These are phyloP conservation scores for Fusarium nodosum DNA, from an alignment of 2,329 filamentous ascomycete species.

Conservation along the genomic window DNA sequence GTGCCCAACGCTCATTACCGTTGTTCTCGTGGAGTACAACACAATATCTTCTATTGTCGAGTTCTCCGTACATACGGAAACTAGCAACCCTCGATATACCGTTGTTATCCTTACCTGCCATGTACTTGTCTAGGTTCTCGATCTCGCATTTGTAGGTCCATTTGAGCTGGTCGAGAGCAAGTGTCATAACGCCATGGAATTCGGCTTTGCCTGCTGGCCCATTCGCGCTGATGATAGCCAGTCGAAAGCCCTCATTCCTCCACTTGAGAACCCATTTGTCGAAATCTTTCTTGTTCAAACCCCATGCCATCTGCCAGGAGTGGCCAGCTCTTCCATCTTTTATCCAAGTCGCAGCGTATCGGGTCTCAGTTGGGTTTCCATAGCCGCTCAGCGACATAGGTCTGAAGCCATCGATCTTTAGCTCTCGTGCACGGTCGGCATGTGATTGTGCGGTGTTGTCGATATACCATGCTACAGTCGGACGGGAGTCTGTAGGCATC, in stretches of 20 bases:
- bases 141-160: conserved; percentile 34
- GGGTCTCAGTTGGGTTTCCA: conserved; percentile 18
- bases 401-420: conserved; percentile 12
- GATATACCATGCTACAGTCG: conserved; percentile 22
- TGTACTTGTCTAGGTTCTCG: neutral
- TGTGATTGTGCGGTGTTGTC: conserved; percentile 11
- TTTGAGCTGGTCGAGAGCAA: conserved; percentile 1
- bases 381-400: conserved; percentile 35
- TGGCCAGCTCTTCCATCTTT: neutral
- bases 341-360: conserved; percentile 35
- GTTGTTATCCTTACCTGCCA: conserved; percentile 21
- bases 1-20: conserved; percentile 26
- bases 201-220: conserved; percentile 18
- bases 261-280: conserved; percentile 22
- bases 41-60: conserved; percentile 31
- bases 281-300: conserved; percentile 11
- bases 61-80: conserved; percentile 36
- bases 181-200: conserved; percentile 32
- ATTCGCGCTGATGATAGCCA: conserved; percentile 29
- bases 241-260: conserved; percentile 9
- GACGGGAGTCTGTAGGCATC: neutral
- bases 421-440: neutral
- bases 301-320: conserved; percentile 20
- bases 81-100: neutral
- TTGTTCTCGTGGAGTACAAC: conserved; percentile 36